These are phyloP conservation scores for Aspergillus japonicus DNA, from an alignment of 2,329 filamentous ascomycete genomes.

Conservation along the genomic window DNA sequence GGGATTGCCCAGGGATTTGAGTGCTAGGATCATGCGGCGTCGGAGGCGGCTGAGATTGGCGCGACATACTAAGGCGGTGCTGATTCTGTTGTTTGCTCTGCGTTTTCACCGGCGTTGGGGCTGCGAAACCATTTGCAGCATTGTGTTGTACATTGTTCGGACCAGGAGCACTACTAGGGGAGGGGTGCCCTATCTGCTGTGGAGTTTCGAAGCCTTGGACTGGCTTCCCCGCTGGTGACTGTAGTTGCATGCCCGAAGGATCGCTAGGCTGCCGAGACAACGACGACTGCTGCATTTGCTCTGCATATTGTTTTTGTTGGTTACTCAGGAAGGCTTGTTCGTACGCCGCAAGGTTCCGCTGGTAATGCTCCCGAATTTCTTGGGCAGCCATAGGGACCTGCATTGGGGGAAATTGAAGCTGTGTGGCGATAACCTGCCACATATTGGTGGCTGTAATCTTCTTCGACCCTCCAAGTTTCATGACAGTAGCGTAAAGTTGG, in stretches of 20 bases:
- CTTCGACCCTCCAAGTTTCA: slow-evolving; percentile 75
- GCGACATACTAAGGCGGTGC: slow-evolving; percentile 34
- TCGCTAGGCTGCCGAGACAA: slow-evolving; percentile 41
- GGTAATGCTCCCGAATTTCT: slow-evolving; percentile 71
- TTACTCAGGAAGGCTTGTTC: slow-evolving; percentile 56
- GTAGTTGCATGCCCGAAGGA: slow-evolving; percentile 45
- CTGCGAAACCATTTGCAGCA: slow-evolving; percentile 41
- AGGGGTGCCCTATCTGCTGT: slow-evolving; percentile 34
- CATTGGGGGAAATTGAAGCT: slow-evolving; percentile 58
- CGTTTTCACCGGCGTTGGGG: slow-evolving; percentile 35
- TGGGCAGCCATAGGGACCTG: slow-evolving; percentile 66
- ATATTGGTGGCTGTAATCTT: slow-evolving; percentile 66
- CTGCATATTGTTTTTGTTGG: slow-evolving; percentile 46
- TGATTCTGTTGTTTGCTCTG: slow-evolving; percentile 34
- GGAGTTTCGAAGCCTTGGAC: slow-evolving; percentile 48
- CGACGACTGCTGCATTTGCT: slow-evolving; percentile 44
- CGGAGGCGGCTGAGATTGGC: slow-evolving; percentile 33
- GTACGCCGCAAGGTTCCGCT: slow-evolving; percentile 72
- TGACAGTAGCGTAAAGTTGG: slow-evolving; percentile 73
- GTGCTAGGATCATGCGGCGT: slow-evolving; percentile 29
- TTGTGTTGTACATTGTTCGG: slow-evolving; percentile 32
- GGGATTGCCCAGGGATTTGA: slow-evolving; percentile 30
- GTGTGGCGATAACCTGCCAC: slow-evolving; percentile 71
- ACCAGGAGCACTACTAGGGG: slow-evolving; percentile 31
- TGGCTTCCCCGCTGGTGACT: slow-evolving; percentile 48